These are phyloP conservation scores for Neurospora sp. DNA, from an alignment of 495 filamentous ascomycete genomes.

Conservation along the genomic window DNA sequence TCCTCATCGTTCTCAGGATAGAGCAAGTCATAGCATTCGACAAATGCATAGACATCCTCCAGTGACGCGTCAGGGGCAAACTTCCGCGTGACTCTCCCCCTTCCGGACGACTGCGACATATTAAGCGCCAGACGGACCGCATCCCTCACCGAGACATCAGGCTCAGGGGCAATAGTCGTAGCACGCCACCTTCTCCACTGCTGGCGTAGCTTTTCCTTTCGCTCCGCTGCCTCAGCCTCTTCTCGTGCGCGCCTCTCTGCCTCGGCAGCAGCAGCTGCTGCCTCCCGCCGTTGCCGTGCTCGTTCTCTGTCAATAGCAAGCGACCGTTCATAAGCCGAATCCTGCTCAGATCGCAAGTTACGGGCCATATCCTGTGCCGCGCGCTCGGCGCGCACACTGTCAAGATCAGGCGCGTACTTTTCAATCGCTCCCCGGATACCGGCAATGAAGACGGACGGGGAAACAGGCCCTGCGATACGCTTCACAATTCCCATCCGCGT, in stretches of 20 bases:
- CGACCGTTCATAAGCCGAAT: conserved; percentile 85
- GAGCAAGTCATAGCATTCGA: conserved; percentile 76
- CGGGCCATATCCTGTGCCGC: conserved; percentile 67
- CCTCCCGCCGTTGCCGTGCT: conserved; percentile 61
- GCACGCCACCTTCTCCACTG: conserved; percentile 81
- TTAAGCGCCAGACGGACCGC: conserved; percentile 74
- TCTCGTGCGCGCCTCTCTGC: conserved; percentile 43
- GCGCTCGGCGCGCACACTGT: conserved; percentile 56
- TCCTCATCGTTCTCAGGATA: conserved; percentile 24
- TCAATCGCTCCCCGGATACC: conserved; percentile 61
- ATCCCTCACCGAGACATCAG: conserved; percentile 51
- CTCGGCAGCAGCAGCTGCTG: conserved; percentile 57
- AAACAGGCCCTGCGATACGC: conserved; percentile 59
- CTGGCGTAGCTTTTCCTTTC: conserved; percentile 43
- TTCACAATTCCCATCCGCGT: conserved; percentile 80
- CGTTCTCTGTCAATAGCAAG: conserved; percentile 81
- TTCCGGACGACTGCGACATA: conserved; percentile 53
- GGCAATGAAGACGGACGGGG: conserved; percentile 55
- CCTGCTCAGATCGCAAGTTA: conserved; percentile 70
- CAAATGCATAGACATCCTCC: conserved; percentile 92
- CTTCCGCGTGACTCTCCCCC: conserved; percentile 56
- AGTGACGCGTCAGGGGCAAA: conserved; percentile 56
- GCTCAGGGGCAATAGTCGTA: conserved; percentile 55
- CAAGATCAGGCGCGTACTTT: conserved; percentile 59
- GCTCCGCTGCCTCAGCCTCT: conserved; percentile 53